Evolutionary conservation across 2,329 filamentous ascomycete species (phyloP), one percentile per base, ranked within the genome.

Genomic region (Aureobasidium vineae): DNA sequence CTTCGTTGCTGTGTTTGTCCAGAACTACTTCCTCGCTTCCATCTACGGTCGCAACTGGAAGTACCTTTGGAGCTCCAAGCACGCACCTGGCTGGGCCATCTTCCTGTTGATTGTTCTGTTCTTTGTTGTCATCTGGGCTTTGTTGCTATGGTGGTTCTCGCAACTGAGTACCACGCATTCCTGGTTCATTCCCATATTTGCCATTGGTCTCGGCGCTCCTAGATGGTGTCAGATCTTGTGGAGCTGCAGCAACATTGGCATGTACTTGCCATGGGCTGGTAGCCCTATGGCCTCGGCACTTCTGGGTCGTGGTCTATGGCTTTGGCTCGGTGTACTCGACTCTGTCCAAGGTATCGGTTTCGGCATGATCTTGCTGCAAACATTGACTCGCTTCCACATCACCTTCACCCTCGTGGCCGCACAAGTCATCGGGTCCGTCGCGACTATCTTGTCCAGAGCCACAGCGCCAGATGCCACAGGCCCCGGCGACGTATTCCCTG

Each of bases 151-250:
- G 69, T 72, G 80, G 63, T 84, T 89, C 70, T 81, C 80, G 11
- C 75, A 78, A 60, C 79, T 88, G n/a, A 85, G 84, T 19, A 83
- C 83, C 69, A 81, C 81, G 19, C 87, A 89, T 74, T 85, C 82
- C 60, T 89, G 87, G 87, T 84, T 89, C 70, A 77, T 90, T 5
- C 87, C 87, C 15, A 83, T 90, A 66, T 88, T 89, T 69, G 86
- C 87, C 53, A 85, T 89, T 67, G 87, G 86, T 16, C 82, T 90
- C 15, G 85, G 84, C 50, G 86, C 86, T 3, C 87, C 87, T 1
- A 80, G 87, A 68, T 90, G 87, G 86, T 83, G 83, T 10, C 87
- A 90, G 74, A 88, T 88, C 73, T 85, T 87, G 73, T 89, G 87
- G 87, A 84, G 82, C 13, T 84, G 83, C 6, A 85, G 82, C 8